Percentiles rank a stretch among this genome's conserved stretches.
These are phyloP conservation scores for Candida tibetensis DNA, from an alignment of 805 yeast genomes.

Conservation along the genomic window DNA sequence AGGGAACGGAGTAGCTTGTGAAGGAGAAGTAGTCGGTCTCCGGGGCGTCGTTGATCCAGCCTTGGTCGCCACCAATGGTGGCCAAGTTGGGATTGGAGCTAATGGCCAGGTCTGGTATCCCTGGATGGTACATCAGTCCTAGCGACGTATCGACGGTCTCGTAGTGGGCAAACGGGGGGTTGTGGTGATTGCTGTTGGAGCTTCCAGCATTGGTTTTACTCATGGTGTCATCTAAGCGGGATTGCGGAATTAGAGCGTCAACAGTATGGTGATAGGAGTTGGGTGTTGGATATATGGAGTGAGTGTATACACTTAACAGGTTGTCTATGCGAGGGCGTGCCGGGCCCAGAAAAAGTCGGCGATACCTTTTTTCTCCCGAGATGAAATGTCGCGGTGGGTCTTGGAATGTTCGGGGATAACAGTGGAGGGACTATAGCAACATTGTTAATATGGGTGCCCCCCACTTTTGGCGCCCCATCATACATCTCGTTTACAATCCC, in stretches of 20 bases:
- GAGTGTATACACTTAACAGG: too few species aligned
- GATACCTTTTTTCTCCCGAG: too few species aligned
- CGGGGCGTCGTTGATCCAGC: background rate
- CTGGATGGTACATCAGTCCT: background rate
- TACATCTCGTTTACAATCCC: too few species aligned
- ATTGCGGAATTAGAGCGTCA: background rate
- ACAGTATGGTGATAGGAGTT: too few species aligned
- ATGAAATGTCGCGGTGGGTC: too few species aligned
- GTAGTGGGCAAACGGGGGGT: background rate
- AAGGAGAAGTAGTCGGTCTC: constrained; percentile 10
- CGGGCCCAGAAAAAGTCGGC: too few species aligned
- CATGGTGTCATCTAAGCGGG: background rate
- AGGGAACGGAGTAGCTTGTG: constrained; percentile 8
- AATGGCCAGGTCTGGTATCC: background rate
- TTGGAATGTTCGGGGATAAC: too few species aligned
- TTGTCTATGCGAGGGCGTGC: too few species aligned
- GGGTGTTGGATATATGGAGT: too few species aligned
- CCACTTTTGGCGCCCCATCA: too few species aligned
- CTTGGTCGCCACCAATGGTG: background rate
- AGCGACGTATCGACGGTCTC: background rate
- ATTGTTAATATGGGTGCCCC: too few species aligned
- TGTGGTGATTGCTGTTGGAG: background rate
- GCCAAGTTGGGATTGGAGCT: background rate
- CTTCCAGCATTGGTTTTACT: background rate
- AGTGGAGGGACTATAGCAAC: too few species aligned